phyloP scores from a whole-genome alignment of 2,329 filamentous ascomycete species.

The Fusarium musae region DNA sequence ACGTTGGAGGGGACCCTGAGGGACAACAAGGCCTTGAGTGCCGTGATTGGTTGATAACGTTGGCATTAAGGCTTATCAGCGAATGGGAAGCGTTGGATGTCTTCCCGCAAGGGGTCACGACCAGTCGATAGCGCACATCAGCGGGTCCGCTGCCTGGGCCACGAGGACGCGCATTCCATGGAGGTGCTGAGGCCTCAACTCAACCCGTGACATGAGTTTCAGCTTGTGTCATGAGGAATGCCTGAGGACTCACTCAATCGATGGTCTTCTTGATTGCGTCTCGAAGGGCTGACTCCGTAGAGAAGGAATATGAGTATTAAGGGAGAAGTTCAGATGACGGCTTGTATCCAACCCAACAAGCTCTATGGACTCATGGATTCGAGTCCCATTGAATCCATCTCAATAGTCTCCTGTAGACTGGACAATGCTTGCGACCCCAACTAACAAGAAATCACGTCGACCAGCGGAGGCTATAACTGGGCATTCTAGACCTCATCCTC shows the following conservation, averaged over 20 bases:
- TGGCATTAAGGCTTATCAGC: constrained; percentile 1
- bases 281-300: not conserved
- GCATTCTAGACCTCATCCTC: too few species aligned
- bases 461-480: not conserved
- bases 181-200: not conserved
- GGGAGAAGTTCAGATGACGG: fast-evolving
- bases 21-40: not conserved
- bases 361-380: not conserved
- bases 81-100: not conserved
- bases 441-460: not conserved
- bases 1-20: constrained; percentile 37
- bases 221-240: constrained; percentile 7
- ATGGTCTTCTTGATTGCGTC: too few species aligned
- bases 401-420: not conserved
- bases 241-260: not conserved
- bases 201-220: constrained; percentile 12
- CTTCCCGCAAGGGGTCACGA: constrained; percentile 35
- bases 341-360: not conserved
- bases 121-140: constrained; percentile 26
- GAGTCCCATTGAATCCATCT: not conserved
- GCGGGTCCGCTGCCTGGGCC: constrained; percentile 28
- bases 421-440: fast-evolving
- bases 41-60: constrained; percentile 6
- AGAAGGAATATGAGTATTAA: not conserved
- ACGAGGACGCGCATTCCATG: constrained; percentile 24